These are phyloP conservation scores for Myxozyma udenii DNA, from an alignment of 805 yeast genomes.

Conservation along the genomic window DNA sequence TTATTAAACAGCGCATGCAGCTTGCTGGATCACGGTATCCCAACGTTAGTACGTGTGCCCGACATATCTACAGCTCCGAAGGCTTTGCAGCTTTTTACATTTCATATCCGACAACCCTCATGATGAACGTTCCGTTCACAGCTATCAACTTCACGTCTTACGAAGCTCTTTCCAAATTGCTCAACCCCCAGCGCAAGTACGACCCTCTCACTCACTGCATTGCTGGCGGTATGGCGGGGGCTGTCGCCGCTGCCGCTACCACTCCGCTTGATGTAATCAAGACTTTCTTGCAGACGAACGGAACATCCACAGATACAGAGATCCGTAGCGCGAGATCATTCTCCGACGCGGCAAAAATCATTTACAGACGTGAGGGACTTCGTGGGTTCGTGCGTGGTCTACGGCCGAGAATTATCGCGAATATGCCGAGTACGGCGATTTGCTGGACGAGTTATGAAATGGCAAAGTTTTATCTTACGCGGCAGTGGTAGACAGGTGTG, in stretches of 20 bases:
- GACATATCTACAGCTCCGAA: slow-evolving; percentile 38
- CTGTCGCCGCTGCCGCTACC: slow-evolving; percentile 89
- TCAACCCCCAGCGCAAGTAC: slow-evolving; percentile 72
- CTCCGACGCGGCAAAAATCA: slow-evolving; percentile 63
- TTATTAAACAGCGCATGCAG: slow-evolving; percentile 94
- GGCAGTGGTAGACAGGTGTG: slow-evolving; percentile 9
- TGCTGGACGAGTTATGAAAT: slow-evolving; percentile 97
- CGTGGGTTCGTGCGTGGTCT: slow-evolving; percentile 78
- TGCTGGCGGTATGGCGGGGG: slow-evolving; percentile 93
- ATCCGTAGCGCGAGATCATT: slow-evolving; percentile 64
- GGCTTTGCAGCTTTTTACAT: slow-evolving; percentile 75
- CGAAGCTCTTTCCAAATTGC: slow-evolving; percentile 71
- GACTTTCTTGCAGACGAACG: slow-evolving; percentile 81
- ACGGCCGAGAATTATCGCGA: slow-evolving; percentile 85
- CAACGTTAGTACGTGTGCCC: slow-evolving; percentile 34
- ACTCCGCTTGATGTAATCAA: slow-evolving; percentile 94
- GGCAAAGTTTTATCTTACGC: slow-evolving; percentile 57
- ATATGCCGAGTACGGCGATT: slow-evolving; percentile 94
- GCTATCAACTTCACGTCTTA: slow-evolving; percentile 91
- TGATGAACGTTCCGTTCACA: slow-evolving; percentile 91
- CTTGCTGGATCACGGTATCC: slow-evolving; percentile 36
- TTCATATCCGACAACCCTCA: slow-evolving; percentile 89
- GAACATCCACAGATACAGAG: slow-evolving; percentile 36
- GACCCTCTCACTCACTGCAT: slow-evolving; percentile 91
- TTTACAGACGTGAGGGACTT: slow-evolving; percentile 48